These are phyloP conservation scores for Globomyces pollinis-pini DNA, from an alignment of 192 early-diverging fungal genomes.

Conservation along the genomic window DNA sequence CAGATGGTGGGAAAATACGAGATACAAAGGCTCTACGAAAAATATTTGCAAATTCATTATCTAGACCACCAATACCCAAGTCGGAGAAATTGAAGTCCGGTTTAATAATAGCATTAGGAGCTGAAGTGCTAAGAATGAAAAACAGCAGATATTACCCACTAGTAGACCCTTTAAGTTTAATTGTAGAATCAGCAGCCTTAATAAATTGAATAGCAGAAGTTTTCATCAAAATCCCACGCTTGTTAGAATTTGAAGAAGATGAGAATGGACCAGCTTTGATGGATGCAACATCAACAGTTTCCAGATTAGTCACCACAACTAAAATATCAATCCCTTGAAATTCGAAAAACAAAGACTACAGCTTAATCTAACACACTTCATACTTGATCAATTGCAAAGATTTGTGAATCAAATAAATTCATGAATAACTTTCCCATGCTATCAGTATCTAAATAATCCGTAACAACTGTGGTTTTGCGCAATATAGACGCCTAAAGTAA, in stretches of 20 bases:
- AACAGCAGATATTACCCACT: slow-evolving; percentile 26
- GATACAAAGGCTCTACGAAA: slow-evolving; percentile 97
- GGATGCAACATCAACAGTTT: slow-evolving; percentile 48
- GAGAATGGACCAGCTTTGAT: slow-evolving; percentile 28
- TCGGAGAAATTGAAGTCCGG: slow-evolving; percentile 96
- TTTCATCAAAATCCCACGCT: slow-evolving; percentile 66
- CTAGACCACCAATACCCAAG: slow-evolving; percentile 95
- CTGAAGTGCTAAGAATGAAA: slow-evolving; percentile 17
- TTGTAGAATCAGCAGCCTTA: slow-evolving; percentile 62
- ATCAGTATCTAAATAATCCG: slow-evolving; percentile 62
- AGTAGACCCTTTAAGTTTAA: slow-evolving; percentile 62
- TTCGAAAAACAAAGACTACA: slow-evolving; percentile 60
- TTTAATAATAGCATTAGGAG: slow-evolving; percentile 72
- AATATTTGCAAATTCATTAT: slow-evolving; percentile 86
- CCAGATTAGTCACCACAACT: slow-evolving; percentile 36
- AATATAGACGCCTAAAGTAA: slow-evolving; percentile 6
- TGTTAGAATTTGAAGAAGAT: slow-evolving; percentile 21
- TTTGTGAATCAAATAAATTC: slow-evolving; percentile 68
- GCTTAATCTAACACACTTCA: not conserved
- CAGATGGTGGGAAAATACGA: slow-evolving; percentile 85
- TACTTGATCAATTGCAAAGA: slow-evolving; percentile 66
- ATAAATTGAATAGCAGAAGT: slow-evolving; percentile 63
- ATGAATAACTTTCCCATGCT: slow-evolving; percentile 50
- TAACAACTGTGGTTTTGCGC: slow-evolving; percentile 24
- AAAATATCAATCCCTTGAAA: slow-evolving; percentile 67